phyloP scores from a whole-genome alignment of 2,329 filamentous ascomycete genomes.

The Penicillium occitanis region DNA sequence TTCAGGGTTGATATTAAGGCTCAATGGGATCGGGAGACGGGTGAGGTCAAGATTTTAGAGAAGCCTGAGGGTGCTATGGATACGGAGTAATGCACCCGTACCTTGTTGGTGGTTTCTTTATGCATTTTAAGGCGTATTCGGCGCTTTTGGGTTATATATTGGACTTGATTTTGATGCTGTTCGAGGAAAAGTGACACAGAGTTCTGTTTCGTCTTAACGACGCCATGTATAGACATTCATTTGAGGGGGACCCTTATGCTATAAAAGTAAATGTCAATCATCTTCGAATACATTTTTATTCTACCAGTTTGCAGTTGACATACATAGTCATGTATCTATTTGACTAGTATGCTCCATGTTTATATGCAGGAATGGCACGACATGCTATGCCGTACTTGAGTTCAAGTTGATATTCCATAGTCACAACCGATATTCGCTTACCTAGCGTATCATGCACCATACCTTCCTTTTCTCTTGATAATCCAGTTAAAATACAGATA shows the following conservation, averaged over 20 bases:
- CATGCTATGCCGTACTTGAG: background rate
- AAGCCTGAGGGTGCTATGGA: conserved; percentile 43
- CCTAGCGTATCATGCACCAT: conserved; percentile 15
- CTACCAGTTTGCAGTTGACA: background rate
- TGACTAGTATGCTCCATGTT: background rate
- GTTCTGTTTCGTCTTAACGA: background rate
- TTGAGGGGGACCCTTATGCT: background rate
- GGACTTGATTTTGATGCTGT: conserved; percentile 3
- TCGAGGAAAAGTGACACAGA: conserved; percentile 3
- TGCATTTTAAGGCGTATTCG: conserved; percentile 31
- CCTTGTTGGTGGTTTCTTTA: conserved; percentile 28
- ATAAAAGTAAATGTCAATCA: background rate
- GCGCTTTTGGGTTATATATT: conserved; percentile 18
- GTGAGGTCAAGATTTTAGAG: conserved; percentile 43
- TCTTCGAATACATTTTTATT: background rate
- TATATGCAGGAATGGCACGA: background rate
- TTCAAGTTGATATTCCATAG: background rate
- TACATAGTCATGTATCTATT: background rate
- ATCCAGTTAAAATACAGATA: conserved; percentile 38
- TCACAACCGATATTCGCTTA: conserved; percentile 15
- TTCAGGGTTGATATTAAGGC: conserved; percentile 81
- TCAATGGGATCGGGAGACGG: conserved; percentile 49
- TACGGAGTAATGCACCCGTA: conserved; percentile 35
- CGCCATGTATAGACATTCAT: background rate
- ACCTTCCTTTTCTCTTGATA: conserved; percentile 5